Evolutionary conservation across 352 stramenopile genomes (phyloP), one percentile per base, ranked within the genome.

Genomic region (Phytopythium sindhum): DNA sequence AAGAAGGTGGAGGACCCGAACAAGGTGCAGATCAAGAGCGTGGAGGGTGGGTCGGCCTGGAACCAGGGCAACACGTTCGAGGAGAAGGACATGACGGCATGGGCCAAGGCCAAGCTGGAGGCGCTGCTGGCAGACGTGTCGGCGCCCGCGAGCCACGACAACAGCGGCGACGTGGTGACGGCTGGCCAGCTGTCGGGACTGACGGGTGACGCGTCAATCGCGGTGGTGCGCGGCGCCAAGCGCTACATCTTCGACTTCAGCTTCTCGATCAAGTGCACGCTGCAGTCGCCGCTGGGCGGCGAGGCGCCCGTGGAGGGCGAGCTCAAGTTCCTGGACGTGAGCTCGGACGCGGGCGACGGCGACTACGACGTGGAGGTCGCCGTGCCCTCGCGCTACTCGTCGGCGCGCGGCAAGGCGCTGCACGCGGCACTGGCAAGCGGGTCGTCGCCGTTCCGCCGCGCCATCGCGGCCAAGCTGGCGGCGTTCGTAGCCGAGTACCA

Each of bases 41-140:
- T 93, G 26, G 77, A 92, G 28, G 89, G 86, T 23, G 89, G 84
- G 4, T 97, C 90, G 41, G 93, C 88, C 23, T 98, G 93, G 93
- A 98, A 98, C 69, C 80, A 92, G 54, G 93, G 91, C 61, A 97
- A 97, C 57, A 98, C 94, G 15, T 98, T 97, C 66, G 93, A 98
- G 61, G 89, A 97, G 64, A 93, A 89, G 73, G 86, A 97, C 66
- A 96, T 97, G 87, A 93, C 79, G 23, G 63, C 69, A 56, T 97
- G 89, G 89, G 89, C 89, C 58, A 93, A 90, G 73, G 65, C 58
- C 55, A 88, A 82, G 67, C 60, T 97, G 21, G 69, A 93, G 63
- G 68, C 70, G 65, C 70, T 94, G 35, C 58, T 97, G 28, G 60
- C 63, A 4, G 69, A 68, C 35, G 44, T 90, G 17, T 74, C 70